Conservation (phyloP, 768 basidiomycete genomes). For the Xanthoconium stramineum region DNA sequence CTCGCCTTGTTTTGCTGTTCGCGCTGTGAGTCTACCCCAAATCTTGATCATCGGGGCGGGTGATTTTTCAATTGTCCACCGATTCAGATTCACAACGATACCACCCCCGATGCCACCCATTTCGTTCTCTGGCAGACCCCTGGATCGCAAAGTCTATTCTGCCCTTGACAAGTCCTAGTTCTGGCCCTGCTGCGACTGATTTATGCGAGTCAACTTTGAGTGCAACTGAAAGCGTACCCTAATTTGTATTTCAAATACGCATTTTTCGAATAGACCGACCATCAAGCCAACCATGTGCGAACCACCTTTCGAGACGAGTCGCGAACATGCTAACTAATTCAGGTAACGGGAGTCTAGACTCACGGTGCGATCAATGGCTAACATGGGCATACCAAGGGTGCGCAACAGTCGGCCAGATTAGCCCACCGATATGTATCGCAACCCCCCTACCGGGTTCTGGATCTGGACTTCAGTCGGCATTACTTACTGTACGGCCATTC, state of each 20-base stretch:
- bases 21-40: background rate
- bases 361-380: conserved; percentile 5
- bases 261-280: background rate
- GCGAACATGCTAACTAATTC: background rate
- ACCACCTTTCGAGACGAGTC: background rate
- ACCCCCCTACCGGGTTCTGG: conserved; percentile 7
- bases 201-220: background rate
- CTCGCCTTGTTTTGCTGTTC: background rate
- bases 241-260: conserved; percentile 17
- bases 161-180: background rate
- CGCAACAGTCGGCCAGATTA: conserved; percentile 1
- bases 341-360: conserved; percentile 4
- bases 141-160: background rate
- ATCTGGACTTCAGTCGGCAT: conserved; percentile 2
- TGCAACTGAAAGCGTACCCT: background rate
- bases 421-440: background rate
- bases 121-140: background rate
- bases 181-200: background rate
- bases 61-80: background rate
- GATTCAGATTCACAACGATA: background rate
- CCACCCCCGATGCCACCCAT: too few species aligned
- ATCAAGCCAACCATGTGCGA: background rate
- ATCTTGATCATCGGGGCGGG: background rate
- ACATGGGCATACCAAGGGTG: conserved; percentile 9
- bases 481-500: background rate